Conservation (phyloP, 2,329 filamentous ascomycete species). For the Plenodomus biglobosus region DNA sequence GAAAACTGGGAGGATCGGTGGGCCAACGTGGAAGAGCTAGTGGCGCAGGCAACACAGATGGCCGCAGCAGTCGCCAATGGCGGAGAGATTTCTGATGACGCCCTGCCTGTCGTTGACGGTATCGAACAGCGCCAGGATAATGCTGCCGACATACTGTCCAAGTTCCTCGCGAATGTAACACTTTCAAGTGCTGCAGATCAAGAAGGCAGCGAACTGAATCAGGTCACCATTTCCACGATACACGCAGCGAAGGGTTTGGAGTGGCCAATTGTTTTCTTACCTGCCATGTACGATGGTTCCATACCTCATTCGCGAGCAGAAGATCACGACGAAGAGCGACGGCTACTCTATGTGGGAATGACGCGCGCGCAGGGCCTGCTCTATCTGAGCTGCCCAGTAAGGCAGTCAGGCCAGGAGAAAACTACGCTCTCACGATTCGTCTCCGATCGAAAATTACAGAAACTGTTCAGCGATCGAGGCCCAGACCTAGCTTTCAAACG, state of each 20-base stretch:
- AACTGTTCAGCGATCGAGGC: slow-evolving; percentile 62
- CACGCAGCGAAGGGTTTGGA: slow-evolving; percentile 95
- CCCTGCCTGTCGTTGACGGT: slow-evolving; percentile 68
- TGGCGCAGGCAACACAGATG: slow-evolving; percentile 76
- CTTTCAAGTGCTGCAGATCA: slow-evolving; percentile 70
- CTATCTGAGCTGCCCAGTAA: slow-evolving; percentile 78
- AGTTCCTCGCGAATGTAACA: slow-evolving; percentile 86
- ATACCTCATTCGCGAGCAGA: slow-evolving; percentile 88
- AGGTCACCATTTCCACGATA: slow-evolving; percentile 92
- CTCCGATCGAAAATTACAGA: slow-evolving; percentile 55
- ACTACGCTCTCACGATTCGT: slow-evolving; percentile 74
- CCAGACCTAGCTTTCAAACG: slow-evolving; percentile 64
- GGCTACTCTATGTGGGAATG: slow-evolving; percentile 94
- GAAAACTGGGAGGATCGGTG: slow-evolving; percentile 70
- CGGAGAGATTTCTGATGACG: slow-evolving; percentile 49
- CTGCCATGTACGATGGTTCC: slow-evolving; percentile 83
- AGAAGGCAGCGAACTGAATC: slow-evolving; percentile 57
- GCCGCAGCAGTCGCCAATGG: slow-evolving; percentile 49
- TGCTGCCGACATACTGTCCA: slow-evolving; percentile 66
- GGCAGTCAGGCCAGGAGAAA: slow-evolving; percentile 63
- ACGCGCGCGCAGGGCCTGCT: slow-evolving; percentile 84
- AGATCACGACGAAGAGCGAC: slow-evolving; percentile 81
- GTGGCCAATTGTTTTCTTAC: slow-evolving; percentile 94
- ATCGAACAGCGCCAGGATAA: slow-evolving; percentile 61
- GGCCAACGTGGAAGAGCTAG: slow-evolving; percentile 88